Evolutionary conservation across 2,329 filamentous ascomycete species (phyloP), one percentile per base, ranked within the genome.

Genomic region (Acephala macrosclerotiorum): DNA sequence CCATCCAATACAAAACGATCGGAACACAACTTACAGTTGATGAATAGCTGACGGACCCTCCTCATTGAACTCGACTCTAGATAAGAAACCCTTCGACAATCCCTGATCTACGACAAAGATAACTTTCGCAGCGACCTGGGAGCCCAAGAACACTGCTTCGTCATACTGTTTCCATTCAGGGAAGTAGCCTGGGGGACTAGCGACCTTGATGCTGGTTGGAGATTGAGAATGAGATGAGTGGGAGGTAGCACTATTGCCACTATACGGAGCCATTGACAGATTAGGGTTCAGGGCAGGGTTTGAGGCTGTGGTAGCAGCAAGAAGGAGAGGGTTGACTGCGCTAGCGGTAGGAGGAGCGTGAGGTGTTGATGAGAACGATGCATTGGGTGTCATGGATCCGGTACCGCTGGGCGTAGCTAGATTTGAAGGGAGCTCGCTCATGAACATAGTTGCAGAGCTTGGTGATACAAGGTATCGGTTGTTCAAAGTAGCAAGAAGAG

Each of bases 391-490:
- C 79, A 97, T 96, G 18, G 94, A 89, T 38, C 95, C 95, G 0
- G 95, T 98, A 22, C 93, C 94, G 12, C 91, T 86, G 1, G 96
- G 96, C 0, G 96, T 98, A 35, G 92, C 94, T 76, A 97, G 87
- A 79, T 96, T 95, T 9, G 94, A 97, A 8, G 96, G 96, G 42
- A 98, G 89, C 79, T 99, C 96, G 25, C 94, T 97, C 40, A 94
- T 97, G 84, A 98, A 98, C 75, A 98, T 98, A 49, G 94, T 97
- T 59, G 93, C 94, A 1, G 93, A 95, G 33, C 91, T 94, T 0
- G 96, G 96, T 1, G 94, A 97, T 71, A 99, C 89, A 61, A 97
- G 86, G 78, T 97, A 96, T 70, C 94, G 94, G 58, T 90, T 86
- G 42, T 87, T 87, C 40, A 99, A 86, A 0, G 89, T 94, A 73